phyloP scores from a whole-genome alignment of 345 rosid species.

The Heritiera fomes region DNA sequence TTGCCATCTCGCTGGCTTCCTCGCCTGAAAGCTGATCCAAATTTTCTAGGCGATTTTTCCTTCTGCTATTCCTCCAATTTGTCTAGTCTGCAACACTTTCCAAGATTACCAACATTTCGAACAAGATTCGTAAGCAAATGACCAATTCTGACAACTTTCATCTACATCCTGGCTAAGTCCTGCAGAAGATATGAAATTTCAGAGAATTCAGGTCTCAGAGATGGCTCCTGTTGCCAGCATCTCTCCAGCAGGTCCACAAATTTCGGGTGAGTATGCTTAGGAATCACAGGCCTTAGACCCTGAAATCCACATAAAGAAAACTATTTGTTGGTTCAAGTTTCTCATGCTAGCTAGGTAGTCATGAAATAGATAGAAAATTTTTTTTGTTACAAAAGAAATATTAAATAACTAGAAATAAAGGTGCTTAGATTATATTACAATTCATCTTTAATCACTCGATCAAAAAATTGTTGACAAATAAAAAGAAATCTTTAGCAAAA shows the following conservation, averaged over 20 bases:
- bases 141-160: neutral
- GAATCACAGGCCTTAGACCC: conserved; percentile 67
- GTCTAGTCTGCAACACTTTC: conserved; percentile 24
- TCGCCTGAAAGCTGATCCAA: too few relatives aligned
- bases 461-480: too few relatives aligned
- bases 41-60: too few relatives aligned
- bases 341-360: neutral
- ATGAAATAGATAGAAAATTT: too few relatives aligned
- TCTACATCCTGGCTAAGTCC: conserved; percentile 36
- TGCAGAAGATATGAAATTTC: conserved; percentile 50
- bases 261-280: conserved; percentile 45
- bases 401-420: too few relatives aligned
- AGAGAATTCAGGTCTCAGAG: conserved; percentile 60
- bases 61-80: too few relatives aligned
- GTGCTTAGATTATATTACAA: too few relatives aligned
- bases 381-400: neutral
- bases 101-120: conserved; percentile 12
- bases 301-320: conserved; percentile 30
- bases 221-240: conserved; percentile 68
- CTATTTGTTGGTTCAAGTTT: neutral
- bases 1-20: too few relatives aligned
- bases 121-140: neutral
- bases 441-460: too few relatives aligned
- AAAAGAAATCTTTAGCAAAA: neutral
- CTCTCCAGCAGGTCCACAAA: conserved; percentile 51